These are phyloP conservation scores for Chrysoporthe cubensis DNA, from an alignment of 2,329 filamentous ascomycete species.

Conservation along the genomic window DNA sequence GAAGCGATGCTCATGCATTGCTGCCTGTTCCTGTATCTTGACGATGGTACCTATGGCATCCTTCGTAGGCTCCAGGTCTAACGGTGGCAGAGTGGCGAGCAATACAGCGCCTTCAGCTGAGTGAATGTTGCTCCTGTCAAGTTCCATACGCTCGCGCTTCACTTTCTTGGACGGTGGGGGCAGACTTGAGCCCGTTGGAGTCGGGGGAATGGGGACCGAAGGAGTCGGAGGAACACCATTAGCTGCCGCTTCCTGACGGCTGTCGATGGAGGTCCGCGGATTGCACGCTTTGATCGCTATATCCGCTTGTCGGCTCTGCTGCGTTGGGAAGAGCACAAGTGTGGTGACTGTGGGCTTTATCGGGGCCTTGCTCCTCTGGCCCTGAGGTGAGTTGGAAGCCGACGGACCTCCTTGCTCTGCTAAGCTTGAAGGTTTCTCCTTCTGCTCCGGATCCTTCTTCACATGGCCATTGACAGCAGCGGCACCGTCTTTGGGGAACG, in stretches of 20 bases:
- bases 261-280: conserved; percentile 53
- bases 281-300: conserved; percentile 76
- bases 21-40: conserved; percentile 59
- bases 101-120: conserved; percentile 78
- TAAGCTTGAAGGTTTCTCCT: conserved; percentile 46
- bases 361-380: conserved; percentile 48
- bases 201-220: conserved; percentile 60
- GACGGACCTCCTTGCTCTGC: conserved; percentile 64
- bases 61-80: conserved; percentile 78
- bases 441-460: conserved; percentile 38
- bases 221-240: conserved; percentile 69
- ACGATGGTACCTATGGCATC: conserved; percentile 70
- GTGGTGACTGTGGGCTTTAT: conserved; percentile 72
- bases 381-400: conserved; percentile 54
- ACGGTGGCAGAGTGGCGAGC: conserved; percentile 71
- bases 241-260: conserved; percentile 31
- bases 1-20: conserved; percentile 71
- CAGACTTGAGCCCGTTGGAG: conserved; percentile 63
- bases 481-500: conserved; percentile 67
- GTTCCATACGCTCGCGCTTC: conserved; percentile 73
- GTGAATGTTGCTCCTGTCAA: conserved; percentile 74
- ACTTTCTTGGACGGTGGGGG: conserved; percentile 64
- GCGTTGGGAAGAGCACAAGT: conserved; percentile 83
- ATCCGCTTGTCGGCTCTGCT: conserved; percentile 74
- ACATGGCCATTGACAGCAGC: conserved; percentile 33